phyloP scores from a whole-genome alignment of 2,329 filamentous ascomycete genomes.

The Aspergillus pseudoglaucus region DNA sequence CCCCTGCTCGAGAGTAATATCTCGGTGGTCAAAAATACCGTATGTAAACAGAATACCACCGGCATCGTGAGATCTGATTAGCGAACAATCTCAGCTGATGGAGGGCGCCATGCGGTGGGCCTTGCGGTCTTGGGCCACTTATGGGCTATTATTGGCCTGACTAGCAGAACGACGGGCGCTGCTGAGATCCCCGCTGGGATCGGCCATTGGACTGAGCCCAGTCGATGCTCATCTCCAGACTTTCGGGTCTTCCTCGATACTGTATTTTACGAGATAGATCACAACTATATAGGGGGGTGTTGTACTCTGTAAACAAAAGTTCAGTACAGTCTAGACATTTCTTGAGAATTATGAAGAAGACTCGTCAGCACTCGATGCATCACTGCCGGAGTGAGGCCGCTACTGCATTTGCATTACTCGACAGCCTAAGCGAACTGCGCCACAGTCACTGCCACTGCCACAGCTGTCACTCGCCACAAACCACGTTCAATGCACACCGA shows the following conservation, averaged over 20 bases:
- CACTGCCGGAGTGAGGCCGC: too few species aligned
- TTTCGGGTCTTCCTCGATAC: slow-evolving; percentile 10
- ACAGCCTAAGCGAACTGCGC: too few species aligned
- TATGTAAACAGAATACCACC: background rate
- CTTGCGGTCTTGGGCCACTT: slow-evolving; percentile 23
- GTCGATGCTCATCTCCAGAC: slow-evolving; percentile 26
- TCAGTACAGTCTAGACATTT: too few species aligned
- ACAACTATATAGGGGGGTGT: background rate
- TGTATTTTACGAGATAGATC: slow-evolving; percentile 8
- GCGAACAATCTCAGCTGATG: slow-evolving; percentile 23
- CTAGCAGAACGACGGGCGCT: slow-evolving; percentile 8
- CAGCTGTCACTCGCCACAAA: too few species aligned
- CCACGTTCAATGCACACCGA: too few species aligned
- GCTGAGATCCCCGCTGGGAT: slow-evolving; percentile 34
- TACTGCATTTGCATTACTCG: too few species aligned
- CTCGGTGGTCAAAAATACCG: too few species aligned
- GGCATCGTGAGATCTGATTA: background rate
- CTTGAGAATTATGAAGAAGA: too few species aligned
- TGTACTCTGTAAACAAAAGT: background rate
- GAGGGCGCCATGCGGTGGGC: slow-evolving; percentile 28
- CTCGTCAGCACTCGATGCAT: too few species aligned
- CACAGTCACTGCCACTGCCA: too few species aligned
- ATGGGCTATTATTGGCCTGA: slow-evolving; percentile 6
- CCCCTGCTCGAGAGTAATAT: too few species aligned
- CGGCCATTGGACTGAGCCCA: slow-evolving; percentile 33